These are phyloP conservation scores for Anthracocystis setariae DNA, from an alignment of 1,284 basidiomycete genomes.

Conservation along the genomic window DNA sequence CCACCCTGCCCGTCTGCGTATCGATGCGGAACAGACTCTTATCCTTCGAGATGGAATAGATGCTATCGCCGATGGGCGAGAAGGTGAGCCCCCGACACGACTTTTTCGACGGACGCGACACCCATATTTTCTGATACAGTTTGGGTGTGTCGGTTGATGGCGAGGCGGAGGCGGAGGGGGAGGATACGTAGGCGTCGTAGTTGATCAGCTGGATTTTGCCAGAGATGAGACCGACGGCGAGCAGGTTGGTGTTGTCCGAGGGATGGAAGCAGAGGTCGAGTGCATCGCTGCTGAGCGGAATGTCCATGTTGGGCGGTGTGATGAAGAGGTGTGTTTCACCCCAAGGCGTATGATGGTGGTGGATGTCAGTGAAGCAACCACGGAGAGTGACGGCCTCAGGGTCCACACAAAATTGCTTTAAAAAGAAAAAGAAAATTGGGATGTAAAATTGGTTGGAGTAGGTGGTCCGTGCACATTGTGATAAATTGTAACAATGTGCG, in stretches of 20 bases:
- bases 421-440: too few relatives aligned
- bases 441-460: too few relatives aligned
- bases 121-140: slow-evolving; percentile 50
- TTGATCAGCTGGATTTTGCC: slow-evolving; percentile 83
- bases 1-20: slow-evolving; percentile 73
- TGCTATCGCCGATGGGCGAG: slow-evolving; percentile 10
- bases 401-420: slow-evolving; percentile 1
- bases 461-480: too few relatives aligned
- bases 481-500: too few relatives aligned
- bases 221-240: slow-evolving; percentile 82
- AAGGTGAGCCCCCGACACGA: slow-evolving; percentile 58
- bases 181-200: slow-evolving; percentile 69
- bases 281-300: slow-evolving; percentile 74
- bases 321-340: too few relatives aligned
- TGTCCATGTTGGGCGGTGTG: slow-evolving; percentile 57
- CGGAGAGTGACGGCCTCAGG: not conserved
- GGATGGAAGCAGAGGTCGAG: slow-evolving; percentile 92
- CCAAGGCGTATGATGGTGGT: not conserved
- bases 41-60: slow-evolving; percentile 86
- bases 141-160: slow-evolving; percentile 25
- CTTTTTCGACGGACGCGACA: slow-evolving; percentile 50
- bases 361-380: not conserved
- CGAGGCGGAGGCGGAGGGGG: slow-evolving; percentile 9
- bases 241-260: slow-evolving; percentile 70
- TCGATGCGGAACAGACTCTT: slow-evolving; percentile 74